Base-by-base conservation (phyloP, 78 protist species). In the Pelomyxa schiedti region DNA sequence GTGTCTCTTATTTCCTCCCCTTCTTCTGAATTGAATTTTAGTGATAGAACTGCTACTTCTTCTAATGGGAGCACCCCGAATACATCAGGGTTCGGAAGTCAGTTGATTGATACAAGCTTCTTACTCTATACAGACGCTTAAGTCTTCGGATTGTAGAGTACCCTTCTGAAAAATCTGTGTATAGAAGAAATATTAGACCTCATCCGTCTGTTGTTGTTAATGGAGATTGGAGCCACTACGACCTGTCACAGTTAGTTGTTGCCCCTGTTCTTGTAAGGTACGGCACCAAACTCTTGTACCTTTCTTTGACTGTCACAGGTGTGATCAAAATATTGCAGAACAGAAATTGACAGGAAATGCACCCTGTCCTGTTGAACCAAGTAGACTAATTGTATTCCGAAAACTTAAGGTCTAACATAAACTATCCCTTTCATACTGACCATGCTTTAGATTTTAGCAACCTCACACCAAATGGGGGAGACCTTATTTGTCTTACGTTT, bases 401-500 rank as follows among this genome's bases (percentile, higher is more conserved):
- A 72, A 74, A 58, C 42, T 83, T 32, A 83, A 83, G 72, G 65
- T 83, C 28, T n/a, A n/a, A n/a, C n/a, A n/a, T n/a, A n/a, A n/a
- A n/a, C n/a, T n/a, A n/a, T 52, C 36, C 63, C 63, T 24, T 52
- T 52, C 63, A 52, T n/a, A 24, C 63, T 24, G 63, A n/a, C 24
- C 36, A 52, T n/a, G 63, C 24, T 52, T n/a, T n/a, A n/a, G n/a
- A n/a, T n/a, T n/a, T 26, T 74, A 30, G 79, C 75, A 4, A 85
- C 89, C 35, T 79, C 86, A 16, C 89, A 85, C 40, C 89, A 85
- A 68, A 80, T 78, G 43, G 81, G 77, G 35, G 89, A 85, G 67
- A 79, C 89, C 30, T 28, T 85, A 37, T 85, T 85, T 65, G 74
- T 79, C 53, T 69, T 85, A 29, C 76, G 89, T 47, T 85, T 85